Base-by-base conservation (phyloP, 768 basidiomycete species). In the Leccinum subgranulosum region DNA sequence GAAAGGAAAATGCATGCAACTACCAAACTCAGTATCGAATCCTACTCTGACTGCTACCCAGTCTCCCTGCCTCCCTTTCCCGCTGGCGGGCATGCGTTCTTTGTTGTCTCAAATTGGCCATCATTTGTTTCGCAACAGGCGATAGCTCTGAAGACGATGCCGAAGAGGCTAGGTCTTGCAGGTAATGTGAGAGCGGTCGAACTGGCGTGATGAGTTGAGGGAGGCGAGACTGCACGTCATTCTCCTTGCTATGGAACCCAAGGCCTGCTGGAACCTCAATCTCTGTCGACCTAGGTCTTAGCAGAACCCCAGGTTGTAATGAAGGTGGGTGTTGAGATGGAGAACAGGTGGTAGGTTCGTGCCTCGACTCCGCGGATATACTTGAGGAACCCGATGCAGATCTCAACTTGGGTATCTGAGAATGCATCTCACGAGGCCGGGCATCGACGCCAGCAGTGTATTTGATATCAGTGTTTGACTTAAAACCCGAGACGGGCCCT, bases 141-240 rank as follows among this genome's bases (percentile, higher is more conserved):
- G 89, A 91, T 51, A 92, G 74, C 60, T 91, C 90, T 10, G 87
- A 81, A 3, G 88, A 89, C 28, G 82, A 85, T 23, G 86, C 81
- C 21, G 89, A 87, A 2, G 87, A 89, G 3, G 85, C 80, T 50
- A 64, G 66, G 3, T 67, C 70, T 6, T 29, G 53, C 31, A 71
- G 52, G 29, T 73, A 57, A 5, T 67, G 60, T 29, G 69, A 66
- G 56, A 73, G 76, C 12, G 74, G 73, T 28, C 75, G 77, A 19
- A 66, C 53, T 51, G 83, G 85, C 46, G 82, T 80, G 48, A 74
- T 65, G 50, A 50, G 72, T 36, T 74, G 77, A 15, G 73, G 72
- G n/a, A 73, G 71, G n/a, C 67, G 71, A 4, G 67, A 69, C 12
- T 27, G 51, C 3, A 6, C 45, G 1, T 68, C 60, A 36, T 67